Base-by-base conservation (phyloP, 2,329 filamentous ascomycete genomes). In the Phyllosticta citribraziliensis region DNA sequence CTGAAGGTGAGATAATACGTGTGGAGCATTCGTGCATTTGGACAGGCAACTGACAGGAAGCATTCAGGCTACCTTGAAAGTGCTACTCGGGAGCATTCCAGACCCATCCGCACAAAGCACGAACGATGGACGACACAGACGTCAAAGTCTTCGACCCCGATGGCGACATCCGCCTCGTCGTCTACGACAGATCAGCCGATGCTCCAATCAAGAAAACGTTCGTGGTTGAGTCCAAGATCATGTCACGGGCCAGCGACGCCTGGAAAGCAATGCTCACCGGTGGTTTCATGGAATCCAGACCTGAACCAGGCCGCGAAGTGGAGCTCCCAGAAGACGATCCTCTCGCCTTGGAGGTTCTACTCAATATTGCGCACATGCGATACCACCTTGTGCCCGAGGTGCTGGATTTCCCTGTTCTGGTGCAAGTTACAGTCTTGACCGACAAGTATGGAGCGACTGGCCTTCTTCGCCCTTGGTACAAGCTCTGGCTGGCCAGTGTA, bases 361-460 rank as follows among this genome's bases (percentile, higher is more conserved):
- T 75, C 60, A 66, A 66, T 22, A 69, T 76, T 6, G 68, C 70
- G 2, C 73, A 74, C 57, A 52, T 63, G 10, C 64, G 68, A 10
- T 69, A 67, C 51, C 24, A 62, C 1, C 61, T 66, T 17, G 64
- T 75, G 2, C 68, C 67, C 1, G n/a, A 60, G 22, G 58, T 33
- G 25, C 25, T 75, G 1, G 59, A 60, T 4, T 68, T 72, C 8
- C 6, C 54, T 0, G 62, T 67, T 6, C 63, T 74, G 2, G 65
- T 71, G 2, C 63, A 66, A 14, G 47, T 75, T 6, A 67, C 72
- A 1, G 62, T 66, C 1, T 47, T 71, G 3, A 67, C 66, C 40
- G 64, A 68, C 53, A 68, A 70, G 20, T 75, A 73, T 53, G 64
- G 66, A 2, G 55, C 64, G 8, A 63, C 65, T 8, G 53, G 55